A percentile compares a stretch with the other conserved stretches of the same genome.
Conservation (phyloP, 1,284 basidiomycete species). For the Leccinum proliferum region DNA sequence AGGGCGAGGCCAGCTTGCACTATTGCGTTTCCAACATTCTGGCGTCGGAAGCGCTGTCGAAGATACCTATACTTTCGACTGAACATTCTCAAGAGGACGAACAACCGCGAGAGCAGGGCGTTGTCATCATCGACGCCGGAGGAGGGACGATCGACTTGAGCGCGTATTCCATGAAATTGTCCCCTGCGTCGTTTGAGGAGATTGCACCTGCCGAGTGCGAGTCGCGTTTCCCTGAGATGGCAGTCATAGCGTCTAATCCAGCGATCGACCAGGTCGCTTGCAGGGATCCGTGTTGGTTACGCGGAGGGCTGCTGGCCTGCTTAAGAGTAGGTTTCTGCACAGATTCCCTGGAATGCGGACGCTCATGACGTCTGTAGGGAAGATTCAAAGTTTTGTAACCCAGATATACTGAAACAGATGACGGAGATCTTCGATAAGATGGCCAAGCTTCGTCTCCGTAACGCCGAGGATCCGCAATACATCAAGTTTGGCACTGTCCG, state of each 20-base stretch:
- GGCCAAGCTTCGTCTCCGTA: conserved; percentile 43
- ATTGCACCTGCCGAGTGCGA: conserved; percentile 38
- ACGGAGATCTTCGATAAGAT: conserved; percentile 44
- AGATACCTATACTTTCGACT: conserved; percentile 20
- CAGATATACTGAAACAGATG: conserved; percentile 39
- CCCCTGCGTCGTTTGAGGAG: conserved; percentile 34
- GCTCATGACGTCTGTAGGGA: conserved; percentile 25
- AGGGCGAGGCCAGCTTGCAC: conserved; percentile 47
- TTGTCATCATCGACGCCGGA: conserved; percentile 53
- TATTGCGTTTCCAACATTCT: conserved; percentile 39
- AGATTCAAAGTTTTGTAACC: conserved; percentile 23
- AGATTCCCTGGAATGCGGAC: no score
- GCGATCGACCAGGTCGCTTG: conserved; percentile 22
- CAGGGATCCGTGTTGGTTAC: conserved; percentile 40
- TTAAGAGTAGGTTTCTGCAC: conserved; percentile 29
- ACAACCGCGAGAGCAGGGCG: conserved; percentile 29
- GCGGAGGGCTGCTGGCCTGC: conserved; percentile 31
- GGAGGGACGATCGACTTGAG: conserved; percentile 54
- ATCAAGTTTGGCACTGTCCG: conserved; percentile 45
- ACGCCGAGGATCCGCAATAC: conserved; percentile 36
- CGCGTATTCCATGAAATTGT: conserved; percentile 36
- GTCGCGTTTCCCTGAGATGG: conserved; percentile 11
- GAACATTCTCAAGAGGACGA: conserved; percentile 14
- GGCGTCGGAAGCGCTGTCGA: conserved; percentile 28
- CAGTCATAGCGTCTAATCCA: conserved; percentile 2